Evolutionary conservation across 2,329 filamentous ascomycete species (phyloP), one percentile per base, ranked within the genome.

Genomic region (Magnaporthiopsis incrustans): DNA sequence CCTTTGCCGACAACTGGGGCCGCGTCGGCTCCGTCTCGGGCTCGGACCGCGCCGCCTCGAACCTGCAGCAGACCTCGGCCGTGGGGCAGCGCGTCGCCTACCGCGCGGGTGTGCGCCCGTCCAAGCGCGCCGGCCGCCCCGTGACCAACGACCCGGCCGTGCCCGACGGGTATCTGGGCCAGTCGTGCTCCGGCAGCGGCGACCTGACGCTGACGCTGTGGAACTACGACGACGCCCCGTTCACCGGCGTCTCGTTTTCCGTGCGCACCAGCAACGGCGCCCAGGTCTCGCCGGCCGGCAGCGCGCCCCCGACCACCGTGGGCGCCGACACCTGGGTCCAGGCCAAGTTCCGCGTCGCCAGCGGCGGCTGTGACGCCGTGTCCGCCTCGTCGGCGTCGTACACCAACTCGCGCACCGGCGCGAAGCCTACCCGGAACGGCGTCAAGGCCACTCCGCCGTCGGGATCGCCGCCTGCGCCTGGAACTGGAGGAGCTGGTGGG

Each of bases 31-130:
- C 18, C 8, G 44, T 53, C 7, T 11, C 22, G 6, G 44, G 44
- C 22, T 53, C 44, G 2, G 44, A 53, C 44, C 44, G 44, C 44
- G 2, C 7, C 22, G 44, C 44, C 44, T 53, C 44, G 44, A n/a
- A 22, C 18, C 18, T 53, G 18, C 44, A 53, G 22, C 44, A 53
- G 44, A 53, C 44, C 2, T 53, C 44, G 22, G 44, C 44, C 44
- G 22, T n/a, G 15, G 64, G 26, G 7, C 53, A 57, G 56, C 32
- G 61, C 15, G 57, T 56, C 15, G 64, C 64, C 22, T 65, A 63
- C 44, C 60, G 64, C 27, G 64, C 64, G 10, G 64, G 64, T 18
- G 61, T 65, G 25, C 56, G 38, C 22, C 64, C 64, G 15, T 32
- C 22, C 10, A 33, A 59, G 60, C 53, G 64, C 3, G 57, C 14